These are phyloP conservation scores for Neopestalotiopsis sp. DNA, from an alignment of 2,329 filamentous ascomycete genomes.

Conservation along the genomic window DNA sequence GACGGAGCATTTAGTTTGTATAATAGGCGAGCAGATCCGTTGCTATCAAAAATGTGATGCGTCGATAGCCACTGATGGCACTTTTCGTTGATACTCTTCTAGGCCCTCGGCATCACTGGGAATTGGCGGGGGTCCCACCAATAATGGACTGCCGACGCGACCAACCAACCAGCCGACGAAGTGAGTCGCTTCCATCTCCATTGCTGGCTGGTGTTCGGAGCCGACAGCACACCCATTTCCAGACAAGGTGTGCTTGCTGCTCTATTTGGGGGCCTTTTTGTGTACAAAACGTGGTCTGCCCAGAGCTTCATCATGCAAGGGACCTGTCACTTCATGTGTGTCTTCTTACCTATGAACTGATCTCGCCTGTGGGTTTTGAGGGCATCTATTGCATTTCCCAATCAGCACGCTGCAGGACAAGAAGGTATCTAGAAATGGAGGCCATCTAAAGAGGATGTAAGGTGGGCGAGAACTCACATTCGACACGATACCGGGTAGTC, in stretches of 20 bases:
- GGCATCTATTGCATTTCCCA: slow-evolving; percentile 50
- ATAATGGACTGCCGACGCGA: background rate
- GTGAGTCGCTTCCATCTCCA: background rate
- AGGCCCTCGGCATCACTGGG: background rate
- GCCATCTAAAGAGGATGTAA: background rate
- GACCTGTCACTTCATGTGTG: background rate
- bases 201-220: background rate
- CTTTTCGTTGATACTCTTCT: slow-evolving; percentile 7
- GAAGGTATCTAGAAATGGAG: background rate
- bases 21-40: background rate
- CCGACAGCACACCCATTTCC: background rate
- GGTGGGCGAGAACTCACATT: slow-evolving; percentile 63
- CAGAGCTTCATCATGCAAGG: background rate
- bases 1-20: background rate
- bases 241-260: background rate
- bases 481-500: slow-evolving; percentile 72
- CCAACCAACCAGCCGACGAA: background rate
- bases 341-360: slow-evolving; percentile 75
- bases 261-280: background rate
- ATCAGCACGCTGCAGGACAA: background rate
- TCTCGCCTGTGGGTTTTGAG: slow-evolving; percentile 87
- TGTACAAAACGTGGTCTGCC: background rate
- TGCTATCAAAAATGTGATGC: too few relatives aligned
- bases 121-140: background rate
- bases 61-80: background rate